Evolutionary conservation across 108 stramenopile genomes (phyloP).

Genomic region (Cyclotella atomus): DNA sequence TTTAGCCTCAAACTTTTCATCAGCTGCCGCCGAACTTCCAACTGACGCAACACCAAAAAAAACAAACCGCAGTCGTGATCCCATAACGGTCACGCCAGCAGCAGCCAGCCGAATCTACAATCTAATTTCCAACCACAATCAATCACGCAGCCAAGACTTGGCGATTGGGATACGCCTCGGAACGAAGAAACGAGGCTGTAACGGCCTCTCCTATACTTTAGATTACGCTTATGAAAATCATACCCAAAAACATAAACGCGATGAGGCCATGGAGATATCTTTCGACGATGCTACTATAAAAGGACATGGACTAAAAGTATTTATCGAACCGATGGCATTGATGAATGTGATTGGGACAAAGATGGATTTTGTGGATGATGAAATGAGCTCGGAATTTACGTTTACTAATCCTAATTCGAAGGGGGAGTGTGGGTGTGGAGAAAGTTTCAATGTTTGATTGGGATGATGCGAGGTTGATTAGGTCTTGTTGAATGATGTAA

Average conservation of each 20-base stretch:
- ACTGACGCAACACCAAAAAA: neutral
- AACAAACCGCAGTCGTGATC: conserved; percentile 26
- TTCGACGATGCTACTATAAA: conserved; percentile 51
- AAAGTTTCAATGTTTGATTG: conserved; percentile 94
- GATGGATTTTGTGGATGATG: conserved; percentile 98
- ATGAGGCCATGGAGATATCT: conserved; percentile 60
- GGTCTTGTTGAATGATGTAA: no score
- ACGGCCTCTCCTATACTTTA: conserved; percentile 97
- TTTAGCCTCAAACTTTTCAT: neutral
- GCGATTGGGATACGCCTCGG: conserved; percentile 95
- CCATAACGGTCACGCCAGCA: conserved; percentile 40
- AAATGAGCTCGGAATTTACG: conserved; percentile 96
- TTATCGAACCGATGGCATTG: conserved; percentile 98
- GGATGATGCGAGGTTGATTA: no score
- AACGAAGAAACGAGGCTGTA: conserved; percentile 96
- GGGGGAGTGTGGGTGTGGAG: conserved; percentile 99
- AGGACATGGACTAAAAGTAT: conserved; percentile 83
- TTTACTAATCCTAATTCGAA: conserved; percentile 99
- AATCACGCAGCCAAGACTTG: conserved; percentile 1
- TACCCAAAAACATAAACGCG: conserved; percentile 56
- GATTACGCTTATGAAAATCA: conserved; percentile 91
- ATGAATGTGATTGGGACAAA: conserved; percentile 97
- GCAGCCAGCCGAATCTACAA: conserved; percentile 42
- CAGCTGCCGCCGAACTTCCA: neutral
- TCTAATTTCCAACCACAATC: conserved; percentile 38